Evolutionary conservation across 352 stramenopile species (phyloP).

Genomic region (Pythium oligandrum): DNA sequence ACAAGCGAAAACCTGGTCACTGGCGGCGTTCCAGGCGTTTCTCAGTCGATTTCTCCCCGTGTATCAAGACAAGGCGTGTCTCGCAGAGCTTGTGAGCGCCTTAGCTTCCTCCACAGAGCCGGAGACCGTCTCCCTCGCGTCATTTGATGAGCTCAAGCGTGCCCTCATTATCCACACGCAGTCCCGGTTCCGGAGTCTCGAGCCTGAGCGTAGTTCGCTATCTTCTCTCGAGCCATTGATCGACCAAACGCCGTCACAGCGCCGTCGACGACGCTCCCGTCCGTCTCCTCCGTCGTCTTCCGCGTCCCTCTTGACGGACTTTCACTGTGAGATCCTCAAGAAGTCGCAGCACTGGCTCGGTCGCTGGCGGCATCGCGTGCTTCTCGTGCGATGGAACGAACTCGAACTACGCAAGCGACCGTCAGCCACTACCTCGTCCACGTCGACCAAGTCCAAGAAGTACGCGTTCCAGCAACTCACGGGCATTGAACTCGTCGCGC

Average conservation of each 20-base stretch:
- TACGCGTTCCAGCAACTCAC: constrained; percentile 46
- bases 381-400: constrained; percentile 46
- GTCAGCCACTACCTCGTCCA: background rate
- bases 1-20: background rate
- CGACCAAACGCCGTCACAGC: background rate
- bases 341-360: constrained; percentile 67
- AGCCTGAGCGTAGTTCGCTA: too few species aligned
- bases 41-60: constrained; percentile 4
- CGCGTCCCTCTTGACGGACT: constrained; percentile 28
- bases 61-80: constrained; percentile 6
- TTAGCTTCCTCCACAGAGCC: background rate
- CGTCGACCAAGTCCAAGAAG: constrained; percentile 14
- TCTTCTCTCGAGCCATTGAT: too few species aligned
- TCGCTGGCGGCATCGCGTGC: constrained; percentile 39
- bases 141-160: constrained; percentile 35
- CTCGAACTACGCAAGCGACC: constrained; percentile 44
- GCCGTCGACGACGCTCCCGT: background rate
- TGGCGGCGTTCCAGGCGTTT: constrained; percentile 4
- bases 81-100: constrained; percentile 1
- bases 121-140: constrained; percentile 4
- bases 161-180: constrained; percentile 2
- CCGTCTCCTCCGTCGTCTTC: background rate
- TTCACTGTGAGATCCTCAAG: constrained; percentile 49
- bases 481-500: constrained; percentile 42
- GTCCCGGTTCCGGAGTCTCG: too few species aligned